Evolutionary conservation across 2,329 filamentous ascomycete species (phyloP).

Genomic region (Pseudogymnoascus sp.): DNA sequence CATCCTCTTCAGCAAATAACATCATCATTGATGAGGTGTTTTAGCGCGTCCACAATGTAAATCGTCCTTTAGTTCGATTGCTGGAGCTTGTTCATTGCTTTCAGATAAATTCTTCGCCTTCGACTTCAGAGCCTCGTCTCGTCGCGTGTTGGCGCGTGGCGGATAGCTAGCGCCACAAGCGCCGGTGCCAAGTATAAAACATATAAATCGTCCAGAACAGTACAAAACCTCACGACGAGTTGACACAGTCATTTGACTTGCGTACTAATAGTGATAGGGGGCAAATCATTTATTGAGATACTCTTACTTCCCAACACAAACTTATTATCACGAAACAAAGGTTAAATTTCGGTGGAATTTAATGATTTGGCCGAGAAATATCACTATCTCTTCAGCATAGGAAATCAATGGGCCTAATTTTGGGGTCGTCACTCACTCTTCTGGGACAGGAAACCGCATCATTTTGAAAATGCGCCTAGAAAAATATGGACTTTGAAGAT

Average conservation of each 20-base stretch:
- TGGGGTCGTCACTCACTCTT: background rate
- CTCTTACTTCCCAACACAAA: background rate
- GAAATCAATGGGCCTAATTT: background rate
- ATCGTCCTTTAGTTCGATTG: background rate
- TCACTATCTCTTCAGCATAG: background rate
- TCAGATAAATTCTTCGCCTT: constrained; percentile 3
- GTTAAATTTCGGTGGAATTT: background rate
- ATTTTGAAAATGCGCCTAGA: constrained; percentile 3
- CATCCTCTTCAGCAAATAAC: constrained; percentile 56
- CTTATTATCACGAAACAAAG: background rate
- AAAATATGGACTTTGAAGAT: constrained; percentile 11
- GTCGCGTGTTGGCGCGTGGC: constrained; percentile 4
- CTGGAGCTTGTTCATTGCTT: background rate
- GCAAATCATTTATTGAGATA: background rate
- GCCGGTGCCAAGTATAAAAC: background rate
- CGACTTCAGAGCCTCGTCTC: background rate
- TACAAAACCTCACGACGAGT: background rate
- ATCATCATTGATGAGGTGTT: constrained; percentile 33
- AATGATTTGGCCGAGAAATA: background rate
- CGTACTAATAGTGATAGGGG: background rate
- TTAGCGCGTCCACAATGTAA: background rate
- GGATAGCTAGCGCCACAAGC: constrained; percentile 5
- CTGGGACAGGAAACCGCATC: background rate
- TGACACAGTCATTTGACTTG: background rate
- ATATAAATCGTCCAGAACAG: background rate